Evolutionary conservation across 2,329 filamentous ascomycete species (phyloP), one percentile per base, ranked within the genome.

Genomic region (Dissoconium aciculare): DNA sequence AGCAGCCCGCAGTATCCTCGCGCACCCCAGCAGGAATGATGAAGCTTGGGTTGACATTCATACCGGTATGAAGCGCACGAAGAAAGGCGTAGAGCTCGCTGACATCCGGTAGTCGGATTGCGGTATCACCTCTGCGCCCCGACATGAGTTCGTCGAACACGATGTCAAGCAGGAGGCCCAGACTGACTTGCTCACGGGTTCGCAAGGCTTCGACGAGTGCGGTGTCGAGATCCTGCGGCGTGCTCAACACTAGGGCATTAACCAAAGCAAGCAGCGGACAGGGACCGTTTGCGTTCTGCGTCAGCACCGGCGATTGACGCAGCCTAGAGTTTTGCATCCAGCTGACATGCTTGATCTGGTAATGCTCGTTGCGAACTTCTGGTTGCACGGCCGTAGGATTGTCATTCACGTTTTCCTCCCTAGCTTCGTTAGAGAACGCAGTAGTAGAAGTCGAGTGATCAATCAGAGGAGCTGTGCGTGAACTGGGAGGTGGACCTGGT

Each of bases 41-140:
- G 40, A 93, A 89, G 12, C 79, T 73, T 2, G 89, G 89, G 42
- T 98, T 98, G 34, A 95, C 87, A 47, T 95, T 98, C 81, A 98
- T 93, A 21, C 89, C 89, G 0, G 85, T 95, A 45, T 94, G 83
- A 2, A 98, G 61, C 26, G 82, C 80, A 34, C 89, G 71, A 2
- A 98, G 62, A 49, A 98, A 98, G 5, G 69, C 66, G 52, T 93
- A 92, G 1, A 98, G 64, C 36, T 93, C 85, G 19, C 76, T 70
- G 6, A 95, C 78, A 51, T 95, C 89, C 0, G 87, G 87, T 14
- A 95, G 58, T 11, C 72, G 63, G 34, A 64, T 61, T 1, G 66
- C 67, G 17, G 75, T 70, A 28, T 71, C 69, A 0, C 71, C 74
- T 30, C 78, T 64, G 31, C 78, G 60, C 5, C 73, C 72, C 3